Evolutionary conservation across 192 early-diverging fungal species (phyloP), one percentile per base, ranked within the genome.

Genomic region (Rhizophagus clarus): DNA sequence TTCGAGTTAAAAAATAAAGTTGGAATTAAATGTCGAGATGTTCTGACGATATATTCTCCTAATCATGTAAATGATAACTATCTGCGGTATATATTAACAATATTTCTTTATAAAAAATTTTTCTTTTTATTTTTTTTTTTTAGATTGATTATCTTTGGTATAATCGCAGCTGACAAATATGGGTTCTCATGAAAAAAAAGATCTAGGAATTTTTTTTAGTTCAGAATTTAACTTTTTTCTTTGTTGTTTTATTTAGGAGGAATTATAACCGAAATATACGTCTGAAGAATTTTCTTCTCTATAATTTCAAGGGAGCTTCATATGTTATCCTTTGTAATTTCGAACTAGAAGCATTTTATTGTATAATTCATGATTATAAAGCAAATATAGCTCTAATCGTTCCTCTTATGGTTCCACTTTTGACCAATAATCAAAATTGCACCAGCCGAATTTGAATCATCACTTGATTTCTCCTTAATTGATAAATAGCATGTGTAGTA

Each of bases 401-500:
- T 5, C 93, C 95, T 31, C 94, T 93, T 56, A 91, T 95, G 77
- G 78, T 89, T n/a, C 26, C 94, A 9, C 81, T 85, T 47, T 82
- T 96, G 40, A 86, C 88, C 31, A 94, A 94, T 74, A 81, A 87
- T n/a, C 91, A n/a, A n/a, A n/a, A n/a, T n/a, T n/a, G n/a, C n/a
- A n/a, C n/a, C n/a, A n/a, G n/a, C n/a, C n/a, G n/a, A n/a, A n/a
- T n/a, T n/a, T n/a, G n/a, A n/a, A n/a, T n/a, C n/a, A n/a, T n/a
- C n/a, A n/a, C n/a, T n/a, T n/a, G n/a, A n/a, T n/a, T n/a, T n/a
- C n/a, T n/a, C n/a, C n/a, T n/a, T n/a, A n/a, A n/a, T n/a, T n/a
- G n/a, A n/a, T n/a, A n/a, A n/a, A n/a, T 87, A 29, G 97, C 92
- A 1, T 96, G 88, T 79, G 90, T 96, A 61, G 93, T 96, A 42